Conservation (phyloP, 257 asterid species). For the Vinca minor region DNA sequence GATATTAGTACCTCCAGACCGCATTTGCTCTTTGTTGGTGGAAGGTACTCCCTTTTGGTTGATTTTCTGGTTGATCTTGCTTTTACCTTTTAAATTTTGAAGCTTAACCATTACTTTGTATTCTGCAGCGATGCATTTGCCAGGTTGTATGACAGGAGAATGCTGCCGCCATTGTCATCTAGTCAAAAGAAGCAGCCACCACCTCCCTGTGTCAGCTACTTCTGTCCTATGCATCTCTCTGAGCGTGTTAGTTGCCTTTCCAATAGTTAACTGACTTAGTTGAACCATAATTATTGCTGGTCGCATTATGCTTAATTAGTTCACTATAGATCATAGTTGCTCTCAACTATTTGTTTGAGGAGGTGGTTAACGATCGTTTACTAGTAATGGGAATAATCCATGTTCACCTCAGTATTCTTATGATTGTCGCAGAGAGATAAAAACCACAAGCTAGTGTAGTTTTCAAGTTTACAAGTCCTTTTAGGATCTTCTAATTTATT, state of each 20-base stretch:
- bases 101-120: slow-evolving; percentile 9
- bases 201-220: slow-evolving; percentile 86
- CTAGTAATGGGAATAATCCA: not conserved
- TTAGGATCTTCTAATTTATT: too few species aligned
- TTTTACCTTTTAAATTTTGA: slow-evolving; percentile 17
- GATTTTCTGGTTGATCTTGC: slow-evolving; percentile 14
- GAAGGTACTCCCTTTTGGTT: slow-evolving; percentile 49
- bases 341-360: not conserved
- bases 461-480: not conserved
- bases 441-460: not conserved
- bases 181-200: slow-evolving; percentile 72
- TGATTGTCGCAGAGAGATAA: not conserved
- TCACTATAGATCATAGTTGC: not conserved
- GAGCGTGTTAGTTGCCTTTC: slow-evolving; percentile 54
- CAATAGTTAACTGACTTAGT: not conserved
- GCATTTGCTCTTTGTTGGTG: slow-evolving; percentile 95
- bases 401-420: not conserved
- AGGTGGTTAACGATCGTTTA: not conserved
- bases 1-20: slow-evolving; percentile 89
- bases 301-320: not conserved
- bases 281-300: not conserved
- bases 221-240: slow-evolving; percentile 96
- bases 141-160: slow-evolving; percentile 90
- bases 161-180: slow-evolving; percentile 93
- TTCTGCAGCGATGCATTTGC: slow-evolving; percentile 92